A percentile compares a stretch with the other conserved stretches of the same genome.
Conservation (phyloP, 108 stramenopile species). For the Mediolabrus comicus region DNA sequence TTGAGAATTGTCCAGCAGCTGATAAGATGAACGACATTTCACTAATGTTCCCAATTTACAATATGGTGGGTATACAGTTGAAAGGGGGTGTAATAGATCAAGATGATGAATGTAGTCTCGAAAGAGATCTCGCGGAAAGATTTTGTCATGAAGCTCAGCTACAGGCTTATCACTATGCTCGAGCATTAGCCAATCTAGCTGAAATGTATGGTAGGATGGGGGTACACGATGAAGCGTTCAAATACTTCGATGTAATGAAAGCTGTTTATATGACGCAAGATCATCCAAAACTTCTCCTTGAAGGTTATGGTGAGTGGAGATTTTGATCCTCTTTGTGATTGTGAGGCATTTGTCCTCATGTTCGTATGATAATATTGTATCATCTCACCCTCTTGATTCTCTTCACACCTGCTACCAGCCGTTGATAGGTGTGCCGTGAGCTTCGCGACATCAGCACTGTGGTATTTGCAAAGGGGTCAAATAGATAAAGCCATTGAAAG, state of each 20-base stretch:
- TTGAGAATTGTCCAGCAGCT: slow-evolving; percentile 30
- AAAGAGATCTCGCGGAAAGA: slow-evolving; percentile 25
- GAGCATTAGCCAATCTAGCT: slow-evolving; percentile 13
- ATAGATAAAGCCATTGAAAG: slow-evolving; percentile 21
- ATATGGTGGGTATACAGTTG: slow-evolving; percentile 9
- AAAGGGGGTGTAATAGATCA: slow-evolving; percentile 27
- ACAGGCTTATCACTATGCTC: slow-evolving; percentile 23
- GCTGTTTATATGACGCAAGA: not conserved
- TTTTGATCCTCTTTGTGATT: no score
- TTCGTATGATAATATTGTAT: no score
- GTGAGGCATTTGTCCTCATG: not conserved
- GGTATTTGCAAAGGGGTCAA: slow-evolving; percentile 27
- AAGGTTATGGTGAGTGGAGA: not conserved
- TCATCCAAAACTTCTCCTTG: not conserved
- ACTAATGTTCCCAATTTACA: slow-evolving; percentile 33
- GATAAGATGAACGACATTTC: slow-evolving; percentile 19
- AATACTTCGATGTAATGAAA: slow-evolving; percentile 15
- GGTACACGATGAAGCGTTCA: not conserved
- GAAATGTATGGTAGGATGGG: slow-evolving; percentile 11
- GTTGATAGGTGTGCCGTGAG: slow-evolving; percentile 20
- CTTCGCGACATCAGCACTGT: slow-evolving; percentile 20
- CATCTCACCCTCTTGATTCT: no score
- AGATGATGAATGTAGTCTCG: slow-evolving; percentile 17
- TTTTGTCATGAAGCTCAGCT: slow-evolving; percentile 28
- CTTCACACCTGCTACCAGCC: not conserved